phyloP scores from a whole-genome alignment of 2,329 filamentous ascomycete genomes.

The Ampelomyces quisqualis region DNA sequence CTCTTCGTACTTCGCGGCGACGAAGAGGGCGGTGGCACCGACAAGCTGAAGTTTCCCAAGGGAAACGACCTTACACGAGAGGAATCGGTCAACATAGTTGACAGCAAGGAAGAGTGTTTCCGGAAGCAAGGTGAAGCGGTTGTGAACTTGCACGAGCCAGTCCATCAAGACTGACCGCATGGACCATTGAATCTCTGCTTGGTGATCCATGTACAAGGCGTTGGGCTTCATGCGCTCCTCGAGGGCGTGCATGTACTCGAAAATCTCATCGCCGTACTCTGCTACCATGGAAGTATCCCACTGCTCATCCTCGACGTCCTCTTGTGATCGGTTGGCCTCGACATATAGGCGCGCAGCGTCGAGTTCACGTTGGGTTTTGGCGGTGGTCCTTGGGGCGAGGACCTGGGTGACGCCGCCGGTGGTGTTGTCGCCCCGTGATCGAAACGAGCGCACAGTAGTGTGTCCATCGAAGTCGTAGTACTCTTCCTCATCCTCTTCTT shows the following conservation, averaged over 20 bases:
- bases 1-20: conserved; percentile 97
- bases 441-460: conserved; percentile 75
- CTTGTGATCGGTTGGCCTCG: conserved; percentile 62
- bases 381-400: conserved; percentile 70
- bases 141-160: conserved; percentile 95
- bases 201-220: conserved; percentile 92
- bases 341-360: conserved; percentile 67
- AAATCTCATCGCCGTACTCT: conserved; percentile 95
- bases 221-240: conserved; percentile 89
- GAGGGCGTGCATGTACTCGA: conserved; percentile 83
- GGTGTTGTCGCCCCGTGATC: conserved; percentile 73
- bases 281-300: conserved; percentile 98
- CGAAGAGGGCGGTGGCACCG: conserved; percentile 90
- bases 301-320: conserved; percentile 82
- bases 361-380: conserved; percentile 71
- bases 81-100: conserved; percentile 96
- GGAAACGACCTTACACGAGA: conserved; percentile 92
- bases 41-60: conserved; percentile 94
- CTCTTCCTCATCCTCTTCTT: conserved; percentile 70
- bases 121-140: conserved; percentile 83
- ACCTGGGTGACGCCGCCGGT: conserved; percentile 65
- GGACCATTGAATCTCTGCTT: conserved; percentile 98
- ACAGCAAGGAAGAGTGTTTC: conserved; percentile 93
- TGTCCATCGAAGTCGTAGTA: conserved; percentile 70
- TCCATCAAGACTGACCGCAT: conserved; percentile 98